phyloP scores from a whole-genome alignment of 345 rosid genomes.

The Salix caprea region DNA sequence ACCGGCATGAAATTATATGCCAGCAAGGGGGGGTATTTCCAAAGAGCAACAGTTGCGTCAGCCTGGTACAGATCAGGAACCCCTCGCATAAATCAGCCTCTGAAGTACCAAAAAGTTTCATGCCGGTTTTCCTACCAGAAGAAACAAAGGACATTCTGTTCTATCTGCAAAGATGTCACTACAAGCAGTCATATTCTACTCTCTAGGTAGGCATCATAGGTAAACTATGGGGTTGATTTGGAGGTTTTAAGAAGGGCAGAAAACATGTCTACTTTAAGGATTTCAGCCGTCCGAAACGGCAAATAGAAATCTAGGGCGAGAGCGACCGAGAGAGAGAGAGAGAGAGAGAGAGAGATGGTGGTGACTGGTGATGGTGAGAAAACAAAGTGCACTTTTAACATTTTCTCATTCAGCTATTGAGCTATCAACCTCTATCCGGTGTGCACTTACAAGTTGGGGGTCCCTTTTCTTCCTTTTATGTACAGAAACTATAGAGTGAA shows the following conservation, averaged over 20 bases:
- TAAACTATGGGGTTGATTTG: neutral
- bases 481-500: slow-evolving; percentile 20
- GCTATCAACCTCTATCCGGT: slow-evolving; percentile 5
- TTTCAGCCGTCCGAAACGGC: neutral
- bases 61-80: neutral
- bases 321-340: neutral
- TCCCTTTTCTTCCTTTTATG: slow-evolving; percentile 18
- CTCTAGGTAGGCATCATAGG: neutral
- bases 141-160: too few relatives aligned
- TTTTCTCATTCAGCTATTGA: slow-evolving; percentile 3
- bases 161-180: too few relatives aligned
- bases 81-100: neutral
- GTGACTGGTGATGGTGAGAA: neutral
- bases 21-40: neutral
- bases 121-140: too few relatives aligned
- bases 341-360: neutral
- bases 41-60: neutral
- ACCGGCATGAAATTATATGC: neutral
- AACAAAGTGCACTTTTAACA: slow-evolving; percentile 13
- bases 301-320: neutral
- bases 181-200: neutral
- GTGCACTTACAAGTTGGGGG: slow-evolving; percentile 12
- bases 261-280: neutral
- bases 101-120: too few relatives aligned
- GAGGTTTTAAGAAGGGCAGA: neutral